phyloP scores from a whole-genome alignment of 352 stramenopile species.

The Nothophytophthora sp. region DNA sequence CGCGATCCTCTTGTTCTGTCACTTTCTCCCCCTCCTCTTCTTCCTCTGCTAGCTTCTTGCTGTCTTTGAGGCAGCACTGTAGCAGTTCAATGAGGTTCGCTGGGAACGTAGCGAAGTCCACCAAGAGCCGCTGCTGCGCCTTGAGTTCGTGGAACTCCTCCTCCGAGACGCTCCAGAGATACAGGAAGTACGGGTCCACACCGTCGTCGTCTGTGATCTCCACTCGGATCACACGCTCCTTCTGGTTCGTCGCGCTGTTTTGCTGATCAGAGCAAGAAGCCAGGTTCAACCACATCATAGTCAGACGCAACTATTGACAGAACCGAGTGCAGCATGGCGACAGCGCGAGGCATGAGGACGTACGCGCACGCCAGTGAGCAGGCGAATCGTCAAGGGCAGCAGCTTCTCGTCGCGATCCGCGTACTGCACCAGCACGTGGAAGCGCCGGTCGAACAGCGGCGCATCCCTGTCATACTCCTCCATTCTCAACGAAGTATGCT shows the following conservation, averaged over 20 bases:
- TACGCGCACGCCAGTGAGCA: conserved; percentile 78
- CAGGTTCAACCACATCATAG: no score
- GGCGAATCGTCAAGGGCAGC: conserved; percentile 67
- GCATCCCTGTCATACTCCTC: conserved; percentile 78
- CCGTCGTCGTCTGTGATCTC: conserved; percentile 94
- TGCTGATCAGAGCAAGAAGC: no score
- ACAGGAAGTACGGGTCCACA: conserved; percentile 91
- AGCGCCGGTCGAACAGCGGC: conserved; percentile 83
- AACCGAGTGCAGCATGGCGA: background rate
- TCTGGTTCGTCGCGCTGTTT: conserved; percentile 78
- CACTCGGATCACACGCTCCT: conserved; percentile 90
- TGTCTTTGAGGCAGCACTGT: conserved; percentile 85
- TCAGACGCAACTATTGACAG: conserved; percentile 2
- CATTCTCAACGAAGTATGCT: conserved; percentile 36
- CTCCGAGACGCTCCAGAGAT: conserved; percentile 93
- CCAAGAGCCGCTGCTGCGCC: conserved; percentile 91
- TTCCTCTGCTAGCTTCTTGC: conserved; percentile 33
- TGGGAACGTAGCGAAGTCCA: conserved; percentile 94
- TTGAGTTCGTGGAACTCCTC: conserved; percentile 96
- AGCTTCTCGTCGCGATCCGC: conserved; percentile 82
- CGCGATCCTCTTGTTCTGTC: background rate
- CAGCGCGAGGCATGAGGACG: conserved; percentile 6
- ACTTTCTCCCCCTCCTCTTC: conserved; percentile 13
- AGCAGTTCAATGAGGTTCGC: conserved; percentile 93
- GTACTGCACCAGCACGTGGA: conserved; percentile 85